Base-by-base conservation (phyloP, 257 asterid species). In the Nicotiana noctiflora region DNA sequence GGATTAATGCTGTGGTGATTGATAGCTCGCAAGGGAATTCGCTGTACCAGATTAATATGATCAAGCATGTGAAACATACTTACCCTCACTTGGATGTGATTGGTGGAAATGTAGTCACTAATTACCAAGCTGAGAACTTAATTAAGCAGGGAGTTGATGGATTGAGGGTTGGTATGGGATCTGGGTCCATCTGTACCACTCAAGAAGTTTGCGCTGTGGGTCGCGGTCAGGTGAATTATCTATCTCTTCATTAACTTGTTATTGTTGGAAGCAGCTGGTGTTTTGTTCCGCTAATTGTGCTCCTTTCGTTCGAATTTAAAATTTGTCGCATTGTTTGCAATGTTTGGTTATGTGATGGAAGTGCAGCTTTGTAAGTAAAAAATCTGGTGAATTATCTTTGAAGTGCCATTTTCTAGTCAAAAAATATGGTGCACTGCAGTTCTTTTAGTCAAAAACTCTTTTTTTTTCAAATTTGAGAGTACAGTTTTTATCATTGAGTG, bases 11-110 rank as follows among this genome's bases (percentile, higher is more conserved):
- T 79, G 92, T 92, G 62, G 91, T 94, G 65, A 83, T 93, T 68
- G 98, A 93, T 84, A 94, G 98, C 80, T 94, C 98, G 23, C 98
- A 93, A 76, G 98, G 98, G 81, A 93, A 91, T 76, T 94, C 98
- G 0, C 85, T 81, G 61, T 94, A 93, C 81, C 98, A 94, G 86
- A 90, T 90, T 79, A 93, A 93, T 66, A 93, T 93, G 98, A 92
- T 94, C 40, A 94, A 93, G 90, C 82, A 86, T 82, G 90, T 86
- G 18, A 94, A 90, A 92, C 87, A 86, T 34, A 79, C 32, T 64
- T 94, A 93, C 70, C 96, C 98, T 0, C 87, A 92, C 10, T 75
- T 93, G 85, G 98, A 94, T 86, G 66, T 93, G 86, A 89, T 94
- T 61, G 98, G 98, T 44, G 98, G 98, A 75, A 94, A 94, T 87